These are phyloP conservation scores for Digitaria exilis DNA, from an alignment of 202 grass and related monocot species.

Conservation along the genomic window DNA sequence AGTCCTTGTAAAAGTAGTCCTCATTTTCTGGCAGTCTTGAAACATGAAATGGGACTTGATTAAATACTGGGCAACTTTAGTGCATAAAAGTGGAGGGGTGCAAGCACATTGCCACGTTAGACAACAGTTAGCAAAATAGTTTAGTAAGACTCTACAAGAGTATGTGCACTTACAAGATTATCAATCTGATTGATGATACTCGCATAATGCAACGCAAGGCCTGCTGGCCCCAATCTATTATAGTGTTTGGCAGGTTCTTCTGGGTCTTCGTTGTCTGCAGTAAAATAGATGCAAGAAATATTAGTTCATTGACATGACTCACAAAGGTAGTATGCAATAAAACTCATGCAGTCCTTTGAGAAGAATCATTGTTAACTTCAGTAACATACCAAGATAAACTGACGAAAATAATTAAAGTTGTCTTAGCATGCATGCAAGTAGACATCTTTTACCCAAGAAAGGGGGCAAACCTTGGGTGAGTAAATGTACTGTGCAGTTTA, in stretches of 20 bases:
- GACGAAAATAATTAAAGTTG: neutral
- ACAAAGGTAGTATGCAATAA: no score
- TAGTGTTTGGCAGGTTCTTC: conserved; percentile 39
- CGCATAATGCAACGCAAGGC: conserved; percentile 93
- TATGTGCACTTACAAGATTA: conserved; percentile 76
- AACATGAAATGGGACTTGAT: conserved; percentile 13
- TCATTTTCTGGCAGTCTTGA: conserved; percentile 22
- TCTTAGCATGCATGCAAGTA: conserved; percentile 29
- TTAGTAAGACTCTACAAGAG: neutral
- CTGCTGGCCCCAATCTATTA: conserved; percentile 78
- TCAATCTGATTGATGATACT: conserved; percentile 92
- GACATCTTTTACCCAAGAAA: neutral
- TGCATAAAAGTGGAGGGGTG: no score
- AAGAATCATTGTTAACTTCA: conserved; percentile 1
- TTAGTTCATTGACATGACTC: conserved; percentile 27
- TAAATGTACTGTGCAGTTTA: neutral
- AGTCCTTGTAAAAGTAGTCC: conserved; percentile 4
- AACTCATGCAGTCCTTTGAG: conserved; percentile 17
- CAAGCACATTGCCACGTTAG: no score
- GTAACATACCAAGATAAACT: conserved; percentile 28
- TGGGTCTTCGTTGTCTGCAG: conserved; percentile 72
- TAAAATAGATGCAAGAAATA: conserved; percentile 31
- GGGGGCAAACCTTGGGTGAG: neutral
- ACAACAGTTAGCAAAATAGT: no score
- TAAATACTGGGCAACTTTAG: no score